Percentiles rank a stretch among this genome's conserved stretches.
Conservation (phyloP, 179 eudicot genomes). For the Spergularia azorica region DNA sequence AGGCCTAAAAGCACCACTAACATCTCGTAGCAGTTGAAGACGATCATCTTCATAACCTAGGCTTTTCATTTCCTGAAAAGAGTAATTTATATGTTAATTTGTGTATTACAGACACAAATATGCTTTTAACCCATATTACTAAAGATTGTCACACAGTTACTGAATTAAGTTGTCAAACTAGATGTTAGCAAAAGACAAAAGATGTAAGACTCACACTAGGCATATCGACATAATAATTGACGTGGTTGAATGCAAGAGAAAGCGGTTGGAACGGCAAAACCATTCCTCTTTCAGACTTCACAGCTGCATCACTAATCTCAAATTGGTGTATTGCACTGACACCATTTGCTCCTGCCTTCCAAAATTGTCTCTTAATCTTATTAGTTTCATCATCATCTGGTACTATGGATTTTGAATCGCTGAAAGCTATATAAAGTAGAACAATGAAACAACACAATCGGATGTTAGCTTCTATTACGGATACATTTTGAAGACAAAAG, state of each 20-base stretch:
- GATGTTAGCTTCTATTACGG: constrained; percentile 2
- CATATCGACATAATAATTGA: constrained; percentile 80
- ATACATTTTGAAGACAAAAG: not conserved
- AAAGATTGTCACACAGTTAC: too few relatives aligned
- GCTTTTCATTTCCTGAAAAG: constrained; percentile 68
- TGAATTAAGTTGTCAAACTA: not conserved
- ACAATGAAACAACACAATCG: not conserved
- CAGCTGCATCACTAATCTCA: constrained; percentile 4
- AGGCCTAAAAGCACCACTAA: constrained; percentile 84
- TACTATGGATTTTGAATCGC: constrained; percentile 47
- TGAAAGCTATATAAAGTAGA: constrained; percentile 44
- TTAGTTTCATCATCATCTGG: constrained; percentile 33
- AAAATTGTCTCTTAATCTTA: constrained; percentile 12
- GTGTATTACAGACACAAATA: not conserved
- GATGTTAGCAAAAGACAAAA: not conserved
- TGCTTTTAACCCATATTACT: not conserved
- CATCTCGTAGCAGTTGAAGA: constrained; percentile 65
- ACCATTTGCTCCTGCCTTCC: constrained; percentile 21
- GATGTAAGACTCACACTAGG: constrained; percentile 62
- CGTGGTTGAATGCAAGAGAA: constrained; percentile 73
- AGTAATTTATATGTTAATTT: too few relatives aligned
- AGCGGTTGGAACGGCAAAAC: constrained; percentile 80
- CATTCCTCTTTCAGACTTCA: constrained; percentile 53
- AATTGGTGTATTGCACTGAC: constrained; percentile 8
- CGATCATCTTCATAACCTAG: constrained; percentile 59